These are phyloP conservation scores for Helicostylum pulchrum DNA, from an alignment of 192 early-diverging fungal genomes.

Conservation along the genomic window DNA sequence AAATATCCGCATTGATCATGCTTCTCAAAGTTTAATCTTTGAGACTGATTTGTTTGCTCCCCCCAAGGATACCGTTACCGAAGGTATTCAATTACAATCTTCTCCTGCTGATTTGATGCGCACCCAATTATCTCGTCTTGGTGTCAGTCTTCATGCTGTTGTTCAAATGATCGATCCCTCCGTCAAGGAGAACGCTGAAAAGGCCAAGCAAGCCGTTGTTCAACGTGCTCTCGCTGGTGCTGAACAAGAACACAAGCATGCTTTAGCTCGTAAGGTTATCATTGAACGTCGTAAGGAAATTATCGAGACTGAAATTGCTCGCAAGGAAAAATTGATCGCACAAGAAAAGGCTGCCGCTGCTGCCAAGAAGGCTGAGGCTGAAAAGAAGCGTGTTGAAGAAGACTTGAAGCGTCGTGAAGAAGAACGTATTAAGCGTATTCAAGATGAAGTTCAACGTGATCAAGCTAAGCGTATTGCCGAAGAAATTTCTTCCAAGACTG, in stretches of 20 bases:
- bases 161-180: slow-evolving; percentile 82
- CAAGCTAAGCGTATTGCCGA: slow-evolving; percentile 87
- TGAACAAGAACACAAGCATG: slow-evolving; percentile 78
- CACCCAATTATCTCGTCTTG: slow-evolving; percentile 83
- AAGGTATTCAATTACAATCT: slow-evolving; percentile 79
- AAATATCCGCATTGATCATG: slow-evolving; percentile 92
- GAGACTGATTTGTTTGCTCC: slow-evolving; percentile 87
- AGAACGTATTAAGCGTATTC: slow-evolving; percentile 72
- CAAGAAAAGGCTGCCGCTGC: slow-evolving; percentile 67
- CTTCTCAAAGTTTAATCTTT: slow-evolving; percentile 84
- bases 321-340: slow-evolving; percentile 83
- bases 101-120: slow-evolving; percentile 91
- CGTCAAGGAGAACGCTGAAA: slow-evolving; percentile 60
- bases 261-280: slow-evolving; percentile 73
- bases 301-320: slow-evolving; percentile 67
- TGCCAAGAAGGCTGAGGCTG: slow-evolving; percentile 79
- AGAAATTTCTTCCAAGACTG: slow-evolving; percentile 36
- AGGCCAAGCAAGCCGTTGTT: slow-evolving; percentile 65
- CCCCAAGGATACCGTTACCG: slow-evolving; percentile 70
- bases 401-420: slow-evolving; percentile 79
- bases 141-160: slow-evolving; percentile 80
- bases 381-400: slow-evolving; percentile 79
- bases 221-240: slow-evolving; percentile 67
- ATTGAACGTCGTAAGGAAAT: slow-evolving; percentile 86
- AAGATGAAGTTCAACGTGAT: slow-evolving; percentile 74